Conservation (phyloP, 2,329 filamentous ascomycete genomes). For the Pseudopithomyces maydicus region DNA sequence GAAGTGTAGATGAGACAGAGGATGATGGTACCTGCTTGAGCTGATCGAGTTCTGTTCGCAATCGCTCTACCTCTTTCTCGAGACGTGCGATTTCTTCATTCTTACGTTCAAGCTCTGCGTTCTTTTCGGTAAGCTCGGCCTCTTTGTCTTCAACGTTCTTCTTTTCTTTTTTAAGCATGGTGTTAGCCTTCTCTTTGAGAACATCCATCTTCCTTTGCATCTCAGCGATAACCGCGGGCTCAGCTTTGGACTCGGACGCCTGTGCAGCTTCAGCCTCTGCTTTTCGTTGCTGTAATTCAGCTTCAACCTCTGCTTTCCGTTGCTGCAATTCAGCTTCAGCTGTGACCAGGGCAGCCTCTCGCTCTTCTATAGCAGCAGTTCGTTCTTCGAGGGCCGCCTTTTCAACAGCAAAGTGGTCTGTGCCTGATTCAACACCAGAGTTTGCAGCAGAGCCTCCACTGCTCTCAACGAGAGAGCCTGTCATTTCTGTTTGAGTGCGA, state of each 20-base stretch:
- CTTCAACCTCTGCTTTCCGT: constrained; percentile 49
- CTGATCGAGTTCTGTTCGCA: constrained; percentile 17
- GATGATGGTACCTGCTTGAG: constrained; percentile 4
- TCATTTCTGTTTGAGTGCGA: constrained; percentile 41
- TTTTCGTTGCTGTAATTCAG: constrained; percentile 44
- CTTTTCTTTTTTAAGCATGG: background rate
- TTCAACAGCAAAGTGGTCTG: constrained; percentile 47
- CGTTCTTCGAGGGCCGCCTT: constrained; percentile 40
- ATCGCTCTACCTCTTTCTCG: constrained; percentile 14
- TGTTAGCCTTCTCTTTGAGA: constrained; percentile 62
- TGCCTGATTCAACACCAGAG: constrained; percentile 26
- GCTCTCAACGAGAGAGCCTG: constrained; percentile 17
- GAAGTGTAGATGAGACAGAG: background rate
- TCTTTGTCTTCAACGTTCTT: background rate
- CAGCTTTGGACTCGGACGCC: constrained; percentile 10
- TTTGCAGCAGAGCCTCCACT: constrained; percentile 5
- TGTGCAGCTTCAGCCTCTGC: constrained; percentile 50
- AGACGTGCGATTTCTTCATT: constrained; percentile 1
- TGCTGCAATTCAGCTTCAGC: constrained; percentile 22
- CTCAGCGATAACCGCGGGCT: constrained; percentile 9
- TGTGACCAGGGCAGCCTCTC: constrained; percentile 16
- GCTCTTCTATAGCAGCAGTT: constrained; percentile 21
- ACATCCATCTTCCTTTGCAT: constrained; percentile 29
- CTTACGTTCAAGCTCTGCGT: constrained; percentile 13
- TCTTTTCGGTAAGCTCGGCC: constrained; percentile 63